Evolutionary conservation across 495 filamentous ascomycete species (phyloP).

Genomic region (Podospora conica): DNA sequence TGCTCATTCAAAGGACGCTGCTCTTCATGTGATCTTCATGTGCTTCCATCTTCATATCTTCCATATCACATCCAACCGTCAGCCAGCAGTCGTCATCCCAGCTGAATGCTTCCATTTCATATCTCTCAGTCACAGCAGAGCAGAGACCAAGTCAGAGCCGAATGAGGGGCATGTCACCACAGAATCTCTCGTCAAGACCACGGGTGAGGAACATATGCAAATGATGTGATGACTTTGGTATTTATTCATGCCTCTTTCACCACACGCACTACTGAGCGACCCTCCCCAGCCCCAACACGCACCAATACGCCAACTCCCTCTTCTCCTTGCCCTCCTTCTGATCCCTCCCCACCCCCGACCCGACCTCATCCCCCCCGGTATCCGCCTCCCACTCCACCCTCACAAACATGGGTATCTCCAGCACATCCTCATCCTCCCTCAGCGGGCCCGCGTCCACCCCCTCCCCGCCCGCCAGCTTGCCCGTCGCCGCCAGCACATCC

Average conservation of each 20-base stretch:
- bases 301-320: constrained; percentile 90
- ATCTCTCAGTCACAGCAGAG: not conserved
- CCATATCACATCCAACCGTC: not conserved
- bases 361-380: constrained; percentile 57
- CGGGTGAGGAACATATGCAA: not conserved
- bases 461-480: not conserved
- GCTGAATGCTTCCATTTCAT: not conserved
- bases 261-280: constrained; percentile 41
- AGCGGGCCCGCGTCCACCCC: constrained; percentile 26
- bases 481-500: constrained; percentile 22
- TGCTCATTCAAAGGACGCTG: not conserved
- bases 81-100: not conserved
- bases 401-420: constrained; percentile 93
- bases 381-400: constrained; percentile 88
- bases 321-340: constrained; percentile 41
- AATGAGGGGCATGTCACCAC: not conserved
- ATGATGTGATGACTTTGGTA: not conserved
- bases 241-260: not conserved
- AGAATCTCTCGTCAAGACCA: not conserved
- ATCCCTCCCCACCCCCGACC: constrained; percentile 27
- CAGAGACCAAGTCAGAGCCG: not conserved
- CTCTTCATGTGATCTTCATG: too few species aligned
- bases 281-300: constrained; percentile 80
- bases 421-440: constrained; percentile 74
- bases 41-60: not conserved